Percentiles rank a stretch among this genome's conserved stretches.
These are phyloP conservation scores for Huntiella bhutanensis DNA, from an alignment of 2,329 filamentous ascomycete species.

Conservation along the genomic window DNA sequence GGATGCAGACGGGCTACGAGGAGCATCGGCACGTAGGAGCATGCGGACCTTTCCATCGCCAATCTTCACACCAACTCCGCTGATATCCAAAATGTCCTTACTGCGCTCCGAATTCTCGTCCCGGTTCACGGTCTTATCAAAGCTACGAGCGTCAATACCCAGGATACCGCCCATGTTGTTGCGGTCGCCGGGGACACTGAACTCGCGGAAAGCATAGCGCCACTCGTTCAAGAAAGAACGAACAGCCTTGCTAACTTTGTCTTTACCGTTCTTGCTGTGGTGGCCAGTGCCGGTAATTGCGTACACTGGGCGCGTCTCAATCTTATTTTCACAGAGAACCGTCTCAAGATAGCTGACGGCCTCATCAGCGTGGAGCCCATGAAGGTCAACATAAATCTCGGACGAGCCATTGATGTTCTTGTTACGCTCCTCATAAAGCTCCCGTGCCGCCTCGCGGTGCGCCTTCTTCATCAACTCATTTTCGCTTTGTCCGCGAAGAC, in stretches of 20 bases:
- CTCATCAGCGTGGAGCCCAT: conserved; percentile 96
- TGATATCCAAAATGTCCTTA: conserved; percentile 33
- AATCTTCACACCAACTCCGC: conserved; percentile 48
- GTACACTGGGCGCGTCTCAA: conserved; percentile 61
- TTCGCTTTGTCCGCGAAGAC: conserved; percentile 83
- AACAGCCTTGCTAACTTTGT: conserved; percentile 92
- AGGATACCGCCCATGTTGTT: conserved; percentile 61
- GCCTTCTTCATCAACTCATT: conserved; percentile 96
- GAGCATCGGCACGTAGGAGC: conserved; percentile 30
- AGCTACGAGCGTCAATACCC: conserved; percentile 48
- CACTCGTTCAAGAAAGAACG: conserved; percentile 84
- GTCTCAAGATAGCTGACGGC: conserved; percentile 85
- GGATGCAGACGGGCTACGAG: conserved; percentile 1
- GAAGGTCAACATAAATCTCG: conserved; percentile 87
- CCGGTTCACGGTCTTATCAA: conserved; percentile 39
- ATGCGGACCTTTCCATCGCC: conserved; percentile 47
- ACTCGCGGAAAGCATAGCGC: conserved; percentile 90
- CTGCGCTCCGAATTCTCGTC: conserved; percentile 18
- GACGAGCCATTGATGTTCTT: conserved; percentile 38
- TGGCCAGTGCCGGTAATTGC: conserved; percentile 94
- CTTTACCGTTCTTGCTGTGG: conserved; percentile 96
- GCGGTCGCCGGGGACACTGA: conserved; percentile 85
- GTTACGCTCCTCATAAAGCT: conserved; percentile 88
- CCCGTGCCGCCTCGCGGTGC: conserved; percentile 78
- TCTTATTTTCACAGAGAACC: conserved; percentile 64